Evolutionary conservation across 371 early-diverging fungal genomes (phyloP).

Genomic region (Lichtheimia corymbifera): DNA sequence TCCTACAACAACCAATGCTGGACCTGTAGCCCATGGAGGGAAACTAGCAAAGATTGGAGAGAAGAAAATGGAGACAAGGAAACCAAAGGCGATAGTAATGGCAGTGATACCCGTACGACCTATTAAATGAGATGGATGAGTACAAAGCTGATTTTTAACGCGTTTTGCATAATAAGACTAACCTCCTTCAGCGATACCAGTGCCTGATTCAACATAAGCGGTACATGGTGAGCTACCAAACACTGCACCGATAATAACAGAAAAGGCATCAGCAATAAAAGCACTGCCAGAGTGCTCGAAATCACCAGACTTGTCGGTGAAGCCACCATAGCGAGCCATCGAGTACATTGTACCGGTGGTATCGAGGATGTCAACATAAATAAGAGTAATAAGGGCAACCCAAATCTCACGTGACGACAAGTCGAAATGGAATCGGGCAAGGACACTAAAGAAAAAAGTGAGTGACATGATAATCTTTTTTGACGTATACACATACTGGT

Average conservation of each 20-base stretch:
- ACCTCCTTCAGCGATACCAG: slow-evolving; percentile 80
- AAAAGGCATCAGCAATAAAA: slow-evolving; percentile 70
- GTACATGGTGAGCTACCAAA: slow-evolving; percentile 79
- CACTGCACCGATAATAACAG: slow-evolving; percentile 67
- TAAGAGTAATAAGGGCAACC: slow-evolving; percentile 79
- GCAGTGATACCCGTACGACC: slow-evolving; percentile 75
- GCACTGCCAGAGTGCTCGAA: slow-evolving; percentile 76
- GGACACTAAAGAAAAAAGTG: slow-evolving; percentile 27
- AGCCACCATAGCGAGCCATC: slow-evolving; percentile 83
- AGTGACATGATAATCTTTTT: too few species aligned
- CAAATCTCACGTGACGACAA: slow-evolving; percentile 64
- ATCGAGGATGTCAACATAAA: slow-evolving; percentile 82
- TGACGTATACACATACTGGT: slow-evolving; percentile 14
- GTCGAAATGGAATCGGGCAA: slow-evolving; percentile 67
- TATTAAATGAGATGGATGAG: too few species aligned
- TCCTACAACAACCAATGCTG: slow-evolving; percentile 78
- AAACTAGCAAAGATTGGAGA: slow-evolving; percentile 84
- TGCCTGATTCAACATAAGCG: slow-evolving; percentile 78
- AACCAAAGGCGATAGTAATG: slow-evolving; percentile 62
- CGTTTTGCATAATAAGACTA: too few species aligned
- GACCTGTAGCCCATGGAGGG: slow-evolving; percentile 85
- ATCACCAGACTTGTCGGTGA: slow-evolving; percentile 71
- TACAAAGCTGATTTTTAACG: too few species aligned
- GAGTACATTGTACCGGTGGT: slow-evolving; percentile 80
- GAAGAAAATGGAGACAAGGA: slow-evolving; percentile 78